Conservation (phyloP, 805 yeast species). For the Saccharomycopsis schoenii region DNA sequence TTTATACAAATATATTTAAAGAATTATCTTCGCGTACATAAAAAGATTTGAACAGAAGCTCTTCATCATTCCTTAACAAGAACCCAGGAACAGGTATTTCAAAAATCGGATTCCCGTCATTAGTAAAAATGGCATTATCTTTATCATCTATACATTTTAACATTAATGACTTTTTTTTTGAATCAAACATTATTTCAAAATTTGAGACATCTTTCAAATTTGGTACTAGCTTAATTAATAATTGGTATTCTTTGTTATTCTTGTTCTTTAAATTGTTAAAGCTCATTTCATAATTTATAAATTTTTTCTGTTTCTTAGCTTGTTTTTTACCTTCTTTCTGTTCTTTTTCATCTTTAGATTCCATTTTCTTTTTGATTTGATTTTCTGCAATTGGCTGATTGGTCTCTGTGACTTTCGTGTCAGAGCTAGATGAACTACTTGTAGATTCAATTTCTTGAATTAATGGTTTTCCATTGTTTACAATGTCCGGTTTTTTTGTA, state of each 20-base stretch:
- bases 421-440: not conserved
- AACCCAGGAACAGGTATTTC: slow-evolving; percentile 30
- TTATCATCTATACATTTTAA: slow-evolving; percentile 25
- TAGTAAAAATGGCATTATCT: slow-evolving; percentile 16
- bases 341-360: not conserved
- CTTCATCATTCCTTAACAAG: not conserved
- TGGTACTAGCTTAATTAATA: slow-evolving; percentile 25
- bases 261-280: slow-evolving; percentile 19
- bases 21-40: not conserved
- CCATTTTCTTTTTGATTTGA: not conserved
- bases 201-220: slow-evolving; percentile 27
- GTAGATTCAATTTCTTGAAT: slow-evolving; percentile 42
- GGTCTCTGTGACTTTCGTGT: not conserved
- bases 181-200: slow-evolving; percentile 26
- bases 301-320: slow-evolving; percentile 4
- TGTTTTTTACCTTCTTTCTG: not conserved
- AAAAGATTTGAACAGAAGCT: not conserved
- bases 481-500: slow-evolving; percentile 19
- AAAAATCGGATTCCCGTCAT: slow-evolving; percentile 19
- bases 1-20: slow-evolving; percentile 5
- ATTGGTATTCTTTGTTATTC: slow-evolving; percentile 27
- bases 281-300: slow-evolving; percentile 18
- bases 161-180: slow-evolving; percentile 24
- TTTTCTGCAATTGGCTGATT: not conserved
- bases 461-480: slow-evolving; percentile 29